Percentiles rank a stretch among this genome's conserved stretches.
phyloP scores from a whole-genome alignment of 805 yeast species.

The Zygotorulaspora danielsina region DNA sequence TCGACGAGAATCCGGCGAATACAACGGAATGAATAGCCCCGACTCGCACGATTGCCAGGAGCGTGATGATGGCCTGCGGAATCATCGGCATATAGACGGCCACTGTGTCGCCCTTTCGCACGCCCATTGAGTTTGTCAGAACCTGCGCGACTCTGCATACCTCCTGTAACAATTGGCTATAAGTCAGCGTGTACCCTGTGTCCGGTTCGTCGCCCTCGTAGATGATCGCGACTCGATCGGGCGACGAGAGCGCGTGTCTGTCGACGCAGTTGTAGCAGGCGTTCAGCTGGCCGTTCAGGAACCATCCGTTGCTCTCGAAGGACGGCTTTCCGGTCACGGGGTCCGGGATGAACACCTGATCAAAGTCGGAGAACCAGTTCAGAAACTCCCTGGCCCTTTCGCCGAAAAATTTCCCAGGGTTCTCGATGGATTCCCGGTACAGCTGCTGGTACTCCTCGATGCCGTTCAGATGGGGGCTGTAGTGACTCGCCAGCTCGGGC shows the following conservation, averaged over 20 bases:
- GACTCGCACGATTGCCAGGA: constrained; percentile 72
- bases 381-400: constrained; percentile 67
- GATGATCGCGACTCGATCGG: constrained; percentile 67
- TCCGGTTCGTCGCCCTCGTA: constrained; percentile 80
- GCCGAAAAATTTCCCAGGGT: constrained; percentile 80
- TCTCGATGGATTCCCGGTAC: constrained; percentile 69
- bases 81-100: constrained; percentile 86
- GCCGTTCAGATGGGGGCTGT: constrained; percentile 53
- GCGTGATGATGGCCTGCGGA: constrained; percentile 69
- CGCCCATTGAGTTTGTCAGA: constrained; percentile 55
- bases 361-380: constrained; percentile 76
- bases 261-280: constrained; percentile 81
- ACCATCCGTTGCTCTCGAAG: constrained; percentile 63
- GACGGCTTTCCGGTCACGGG: constrained; percentile 34
- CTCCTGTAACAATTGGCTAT: constrained; percentile 64
- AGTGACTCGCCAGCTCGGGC: constrained; percentile 26
- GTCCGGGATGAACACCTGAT: constrained; percentile 44
- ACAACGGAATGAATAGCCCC: constrained; percentile 85
- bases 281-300: constrained; percentile 71
- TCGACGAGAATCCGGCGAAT: constrained; percentile 79
- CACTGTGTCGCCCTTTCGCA: constrained; percentile 77
- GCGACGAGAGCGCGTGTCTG: constrained; percentile 68
- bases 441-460: constrained; percentile 64
- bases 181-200: constrained; percentile 54
- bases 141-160: constrained; percentile 71